A percentile compares a stretch with the other conserved stretches of the same genome.
Evolutionary conservation across 208 protist genomes (phyloP).

Genomic region (Leishmania gerbilli): DNA sequence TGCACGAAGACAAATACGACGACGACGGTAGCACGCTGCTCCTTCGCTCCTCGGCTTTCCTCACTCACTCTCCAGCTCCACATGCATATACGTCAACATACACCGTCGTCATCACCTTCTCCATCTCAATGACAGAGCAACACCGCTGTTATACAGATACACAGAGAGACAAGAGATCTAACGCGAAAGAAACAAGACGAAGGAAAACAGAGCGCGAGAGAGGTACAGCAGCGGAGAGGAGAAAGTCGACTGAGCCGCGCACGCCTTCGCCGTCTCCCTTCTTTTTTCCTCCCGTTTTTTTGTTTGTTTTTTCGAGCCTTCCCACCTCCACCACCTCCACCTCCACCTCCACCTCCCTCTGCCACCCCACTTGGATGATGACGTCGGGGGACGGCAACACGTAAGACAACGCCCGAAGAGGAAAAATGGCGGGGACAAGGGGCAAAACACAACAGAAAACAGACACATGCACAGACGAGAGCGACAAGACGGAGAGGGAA

Average conservation of each 20-base stretch:
- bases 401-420: neutral
- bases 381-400: neutral
- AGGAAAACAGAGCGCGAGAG: neutral
- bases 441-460: neutral
- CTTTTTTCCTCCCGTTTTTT: neutral
- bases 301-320: neutral
- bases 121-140: neutral
- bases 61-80: neutral
- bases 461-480: neutral
- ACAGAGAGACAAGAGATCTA: neutral
- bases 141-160: neutral
- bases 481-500: neutral
- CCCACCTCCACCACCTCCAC: neutral
- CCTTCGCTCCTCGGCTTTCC: neutral
- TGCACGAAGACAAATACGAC: neutral
- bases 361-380: no score
- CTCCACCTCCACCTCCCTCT: neutral
- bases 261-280: neutral
- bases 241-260: neutral
- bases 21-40: neutral
- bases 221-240: neutral
- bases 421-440: neutral
- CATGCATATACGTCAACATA: neutral
- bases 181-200: neutral
- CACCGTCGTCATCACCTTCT: neutral